Conservation (phyloP, 2,329 filamentous ascomycete species). For the Pseudocercospora cruenta region DNA sequence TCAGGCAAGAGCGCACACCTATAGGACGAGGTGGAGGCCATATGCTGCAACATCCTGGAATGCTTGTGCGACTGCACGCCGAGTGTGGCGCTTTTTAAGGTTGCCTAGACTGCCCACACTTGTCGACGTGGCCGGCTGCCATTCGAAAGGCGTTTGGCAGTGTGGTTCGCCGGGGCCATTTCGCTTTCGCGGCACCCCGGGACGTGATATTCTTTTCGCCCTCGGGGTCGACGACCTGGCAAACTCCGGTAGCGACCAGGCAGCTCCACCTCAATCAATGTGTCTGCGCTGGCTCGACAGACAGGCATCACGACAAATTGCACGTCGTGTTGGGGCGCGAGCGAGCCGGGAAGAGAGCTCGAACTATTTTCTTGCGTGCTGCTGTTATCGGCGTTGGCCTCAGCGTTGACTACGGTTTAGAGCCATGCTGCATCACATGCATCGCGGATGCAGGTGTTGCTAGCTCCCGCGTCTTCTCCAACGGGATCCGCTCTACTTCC, state of each 20-base stretch:
- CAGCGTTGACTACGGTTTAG: conserved; percentile 10
- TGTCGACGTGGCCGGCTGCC: conserved; percentile 34
- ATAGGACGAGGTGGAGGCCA: conserved; percentile 22
- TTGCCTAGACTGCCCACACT: conserved; percentile 34
- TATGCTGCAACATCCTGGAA: conserved; percentile 14
- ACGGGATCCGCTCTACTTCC: conserved; percentile 12
- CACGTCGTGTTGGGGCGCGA: conserved; percentile 2
- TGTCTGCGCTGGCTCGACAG: conserved; percentile 11
- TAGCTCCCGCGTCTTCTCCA: conserved; percentile 14
- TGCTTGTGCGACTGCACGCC: conserved; percentile 22
- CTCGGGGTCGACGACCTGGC: conserved; percentile 3
- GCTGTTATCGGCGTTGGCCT: conserved; percentile 17
- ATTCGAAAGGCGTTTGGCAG: conserved; percentile 33
- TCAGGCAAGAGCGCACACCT: conserved; percentile 22
- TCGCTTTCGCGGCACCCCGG: conserved; percentile 17
- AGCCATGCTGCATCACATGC: conserved; percentile 27
- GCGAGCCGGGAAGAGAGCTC: not conserved
- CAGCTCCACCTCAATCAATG: conserved; percentile 10
- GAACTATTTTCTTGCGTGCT: conserved; percentile 5
- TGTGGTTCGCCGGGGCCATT: conserved; percentile 20
- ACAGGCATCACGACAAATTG: conserved; percentile 1
- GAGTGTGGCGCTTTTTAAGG: conserved; percentile 30
- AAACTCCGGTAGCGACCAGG: conserved; percentile 9
- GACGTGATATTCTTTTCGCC: conserved; percentile 19
- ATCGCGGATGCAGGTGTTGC: conserved; percentile 23